A percentile compares a stretch with the other conserved stretches of the same genome.
These are phyloP conservation scores for Flaveria floridana DNA, from an alignment of 140 eudicot genomes.

Conservation along the genomic window DNA sequence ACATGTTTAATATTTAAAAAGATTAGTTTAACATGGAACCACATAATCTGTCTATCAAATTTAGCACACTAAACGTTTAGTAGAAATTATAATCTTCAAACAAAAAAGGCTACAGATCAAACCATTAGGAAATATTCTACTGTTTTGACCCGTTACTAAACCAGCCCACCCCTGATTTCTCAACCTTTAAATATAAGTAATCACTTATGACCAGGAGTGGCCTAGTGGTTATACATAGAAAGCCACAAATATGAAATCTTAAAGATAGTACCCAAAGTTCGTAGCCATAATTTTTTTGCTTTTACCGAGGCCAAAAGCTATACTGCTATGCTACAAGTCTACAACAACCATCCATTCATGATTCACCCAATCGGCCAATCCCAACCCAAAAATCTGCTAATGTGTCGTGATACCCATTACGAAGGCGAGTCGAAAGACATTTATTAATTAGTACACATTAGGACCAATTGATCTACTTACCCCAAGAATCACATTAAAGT, in stretches of 20 bases:
- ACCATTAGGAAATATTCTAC: not conserved
- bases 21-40: not conserved
- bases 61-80: not conserved
- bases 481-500: not conserved
- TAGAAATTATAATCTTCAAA: not conserved
- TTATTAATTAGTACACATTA: not conserved
- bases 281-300: not conserved
- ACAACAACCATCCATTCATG: not conserved
- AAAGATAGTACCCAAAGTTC: not conserved
- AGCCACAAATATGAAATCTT: not conserved
- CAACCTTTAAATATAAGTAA: not conserved
- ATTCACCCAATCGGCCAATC: not conserved
- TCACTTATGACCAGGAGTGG: not conserved
- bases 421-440: not conserved
- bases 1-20: constrained; percentile 1
- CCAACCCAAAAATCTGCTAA: not conserved
- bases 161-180: not conserved
- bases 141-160: not conserved
- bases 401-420: not conserved
- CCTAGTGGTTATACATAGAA: not conserved
- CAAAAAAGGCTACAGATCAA: not conserved
- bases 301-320: not conserved
- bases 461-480: not conserved
- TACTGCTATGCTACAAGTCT: not conserved
- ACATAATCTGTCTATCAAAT: not conserved